A percentile compares a stretch with the other conserved stretches of the same genome.
phyloP scores from a whole-genome alignment of 148 eudicot genomes.

The Mesembryanthemum crystallinum region DNA sequence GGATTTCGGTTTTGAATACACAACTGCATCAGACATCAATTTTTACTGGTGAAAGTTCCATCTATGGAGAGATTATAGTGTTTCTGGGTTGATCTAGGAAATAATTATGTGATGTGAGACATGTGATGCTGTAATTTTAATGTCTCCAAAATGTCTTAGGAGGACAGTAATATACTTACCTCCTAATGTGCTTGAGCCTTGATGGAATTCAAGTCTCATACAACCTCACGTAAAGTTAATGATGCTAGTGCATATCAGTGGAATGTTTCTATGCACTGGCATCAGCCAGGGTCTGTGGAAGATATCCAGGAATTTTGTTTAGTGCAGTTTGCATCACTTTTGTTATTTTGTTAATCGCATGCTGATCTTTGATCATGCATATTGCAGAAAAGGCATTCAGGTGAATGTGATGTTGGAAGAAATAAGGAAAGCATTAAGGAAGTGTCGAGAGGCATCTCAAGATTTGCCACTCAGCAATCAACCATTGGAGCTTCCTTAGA shows the following conservation, averaged over 20 bases:
- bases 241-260: background rate
- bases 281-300: background rate
- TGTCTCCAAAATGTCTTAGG: background rate
- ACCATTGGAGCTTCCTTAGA: slow-evolving; percentile 9
- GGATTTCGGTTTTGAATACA: background rate
- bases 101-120: background rate
- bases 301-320: background rate
- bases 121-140: background rate
- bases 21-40: background rate
- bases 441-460: slow-evolving; percentile 34
- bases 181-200: too few species aligned
- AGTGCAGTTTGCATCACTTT: background rate
- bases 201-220: background rate
- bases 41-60: background rate
- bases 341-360: background rate
- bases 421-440: slow-evolving; percentile 70
- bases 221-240: background rate
- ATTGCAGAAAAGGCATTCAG: slow-evolving; percentile 65
- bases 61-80: background rate
- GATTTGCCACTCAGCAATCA: slow-evolving; percentile 6
- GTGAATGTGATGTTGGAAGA: slow-evolving; percentile 58
- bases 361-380: slow-evolving; percentile 13
- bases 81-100: background rate
- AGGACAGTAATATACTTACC: background rate
- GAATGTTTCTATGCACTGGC: background rate